Evolutionary conservation across 768 basidiomycete genomes (phyloP).

Genomic region (Heimioporus sp.): DNA sequence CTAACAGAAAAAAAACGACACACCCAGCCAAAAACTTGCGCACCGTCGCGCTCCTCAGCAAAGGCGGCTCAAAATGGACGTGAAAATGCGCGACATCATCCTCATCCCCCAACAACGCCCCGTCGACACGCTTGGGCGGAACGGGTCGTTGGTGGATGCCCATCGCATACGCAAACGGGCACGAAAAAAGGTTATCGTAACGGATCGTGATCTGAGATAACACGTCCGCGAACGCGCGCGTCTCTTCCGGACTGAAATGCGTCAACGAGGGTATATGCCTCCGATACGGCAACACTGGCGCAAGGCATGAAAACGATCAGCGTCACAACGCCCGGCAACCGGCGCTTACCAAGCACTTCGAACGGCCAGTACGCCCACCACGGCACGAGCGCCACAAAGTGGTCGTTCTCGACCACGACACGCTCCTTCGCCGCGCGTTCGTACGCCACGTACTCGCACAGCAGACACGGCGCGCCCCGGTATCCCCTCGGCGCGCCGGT

Average conservation of each 20-base stretch:
- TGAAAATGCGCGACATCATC: conserved; percentile 76
- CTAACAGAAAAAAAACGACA: conserved; percentile 26
- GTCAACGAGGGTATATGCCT: conserved; percentile 75
- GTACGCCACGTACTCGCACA: conserved; percentile 76
- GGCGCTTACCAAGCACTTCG: conserved; percentile 72
- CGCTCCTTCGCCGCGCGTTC: conserved; percentile 60
- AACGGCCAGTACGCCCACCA: conserved; percentile 98
- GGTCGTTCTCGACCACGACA: conserved; percentile 65
- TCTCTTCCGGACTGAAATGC: conserved; percentile 61
- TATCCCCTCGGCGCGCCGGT: conserved; percentile 54
- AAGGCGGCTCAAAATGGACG: conserved; percentile 82
- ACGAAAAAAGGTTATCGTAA: conserved; percentile 79
- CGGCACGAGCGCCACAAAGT: conserved; percentile 85
- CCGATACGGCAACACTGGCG: conserved; percentile 67
- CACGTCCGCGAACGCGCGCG: conserved; percentile 60
- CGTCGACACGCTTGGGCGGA: conserved; percentile 36
- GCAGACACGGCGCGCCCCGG: conserved; percentile 59
- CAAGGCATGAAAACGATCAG: no score
- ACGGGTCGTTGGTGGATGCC: conserved; percentile 86
- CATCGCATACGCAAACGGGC: conserved; percentile 94
- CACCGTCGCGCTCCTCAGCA: conserved; percentile 77
- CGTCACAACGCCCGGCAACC: not conserved
- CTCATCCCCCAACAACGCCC: conserved; percentile 33
- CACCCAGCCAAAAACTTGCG: conserved; percentile 91
- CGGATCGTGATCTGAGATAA: conserved; percentile 61